These are phyloP conservation scores for Lactarius sanguifluus DNA, from an alignment of 768 basidiomycete species.

Conservation along the genomic window DNA sequence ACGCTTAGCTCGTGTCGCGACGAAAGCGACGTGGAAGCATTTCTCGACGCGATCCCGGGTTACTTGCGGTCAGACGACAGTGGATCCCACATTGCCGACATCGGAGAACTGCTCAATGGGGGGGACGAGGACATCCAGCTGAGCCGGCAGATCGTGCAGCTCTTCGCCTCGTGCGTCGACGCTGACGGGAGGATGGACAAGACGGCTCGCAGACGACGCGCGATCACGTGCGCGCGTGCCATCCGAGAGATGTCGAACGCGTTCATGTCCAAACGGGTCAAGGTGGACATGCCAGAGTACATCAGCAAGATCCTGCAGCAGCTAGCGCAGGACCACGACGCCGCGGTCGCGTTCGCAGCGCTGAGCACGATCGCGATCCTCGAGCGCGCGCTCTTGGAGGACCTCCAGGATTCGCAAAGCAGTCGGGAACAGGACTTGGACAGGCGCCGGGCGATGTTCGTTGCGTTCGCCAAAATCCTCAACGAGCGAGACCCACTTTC, in stretches of 20 bases:
- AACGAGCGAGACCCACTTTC: background rate
- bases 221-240: constrained; percentile 17
- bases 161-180: constrained; percentile 12
- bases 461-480: background rate
- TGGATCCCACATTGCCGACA: constrained; percentile 6
- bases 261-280: constrained; percentile 1
- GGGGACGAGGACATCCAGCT: background rate
- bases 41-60: constrained; percentile 15
- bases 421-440: background rate
- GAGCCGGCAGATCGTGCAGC: constrained; percentile 8
- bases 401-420: background rate
- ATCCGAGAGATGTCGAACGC: constrained; percentile 17
- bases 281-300: background rate
- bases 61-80: constrained; percentile 5
- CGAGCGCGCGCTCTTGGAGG: constrained; percentile 2
- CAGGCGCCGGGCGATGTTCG: background rate
- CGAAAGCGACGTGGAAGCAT: constrained; percentile 1
- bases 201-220: constrained; percentile 14
- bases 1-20: constrained; percentile 5
- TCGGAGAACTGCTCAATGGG: constrained; percentile 1
- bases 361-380: constrained; percentile 2
- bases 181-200: constrained; percentile 18
- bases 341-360: constrained; percentile 13
- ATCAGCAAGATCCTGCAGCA: background rate
- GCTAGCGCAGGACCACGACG: constrained; percentile 10